Evolutionary conservation across 2,329 filamentous ascomycete genomes (phyloP).

Genomic region (Pseudogymnoascus verrucosus): DNA sequence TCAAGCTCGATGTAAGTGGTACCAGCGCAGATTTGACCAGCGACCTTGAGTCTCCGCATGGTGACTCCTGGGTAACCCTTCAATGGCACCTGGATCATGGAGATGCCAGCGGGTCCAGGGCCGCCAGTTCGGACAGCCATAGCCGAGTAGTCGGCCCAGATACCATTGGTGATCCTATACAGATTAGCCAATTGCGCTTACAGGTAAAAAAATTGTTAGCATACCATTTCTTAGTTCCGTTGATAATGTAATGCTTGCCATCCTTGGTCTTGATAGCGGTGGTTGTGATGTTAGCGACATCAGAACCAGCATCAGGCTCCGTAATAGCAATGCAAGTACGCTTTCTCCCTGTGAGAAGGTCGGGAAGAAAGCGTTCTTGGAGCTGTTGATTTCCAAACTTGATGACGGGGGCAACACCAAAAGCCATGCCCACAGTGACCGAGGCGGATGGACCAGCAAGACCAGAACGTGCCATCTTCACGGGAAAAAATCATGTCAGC

Average conservation of each 20-base stretch:
- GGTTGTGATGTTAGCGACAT: constrained; percentile 66
- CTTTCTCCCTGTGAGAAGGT: constrained; percentile 58
- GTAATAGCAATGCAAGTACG: constrained; percentile 71
- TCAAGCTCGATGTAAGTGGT: constrained; percentile 72
- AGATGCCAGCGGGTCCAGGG: constrained; percentile 55
- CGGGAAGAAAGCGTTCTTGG: constrained; percentile 51
- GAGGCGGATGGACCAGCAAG: constrained; percentile 54
- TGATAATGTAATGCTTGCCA: constrained; percentile 62
- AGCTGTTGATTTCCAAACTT: background rate
- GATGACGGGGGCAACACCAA: constrained; percentile 48
- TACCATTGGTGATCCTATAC: constrained; percentile 54
- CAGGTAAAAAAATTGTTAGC: background rate
- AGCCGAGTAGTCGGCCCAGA: constrained; percentile 58
- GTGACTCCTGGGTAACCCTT: constrained; percentile 57
- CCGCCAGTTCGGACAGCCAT: constrained; percentile 67
- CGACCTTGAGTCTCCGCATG: constrained; percentile 60
- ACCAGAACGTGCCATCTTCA: constrained; percentile 56
- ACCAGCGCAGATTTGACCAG: constrained; percentile 55
- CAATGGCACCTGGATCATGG: constrained; percentile 62
- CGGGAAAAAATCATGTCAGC: constrained; percentile 40
- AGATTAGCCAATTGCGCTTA: background rate
- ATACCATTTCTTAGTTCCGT: constrained; percentile 69
- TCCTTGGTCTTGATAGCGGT: constrained; percentile 54
- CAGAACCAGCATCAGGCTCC: constrained; percentile 64
- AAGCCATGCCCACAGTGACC: constrained; percentile 65